Conservation (phyloP, 352 stramenopile species). For the Globisporangium canariense region DNA sequence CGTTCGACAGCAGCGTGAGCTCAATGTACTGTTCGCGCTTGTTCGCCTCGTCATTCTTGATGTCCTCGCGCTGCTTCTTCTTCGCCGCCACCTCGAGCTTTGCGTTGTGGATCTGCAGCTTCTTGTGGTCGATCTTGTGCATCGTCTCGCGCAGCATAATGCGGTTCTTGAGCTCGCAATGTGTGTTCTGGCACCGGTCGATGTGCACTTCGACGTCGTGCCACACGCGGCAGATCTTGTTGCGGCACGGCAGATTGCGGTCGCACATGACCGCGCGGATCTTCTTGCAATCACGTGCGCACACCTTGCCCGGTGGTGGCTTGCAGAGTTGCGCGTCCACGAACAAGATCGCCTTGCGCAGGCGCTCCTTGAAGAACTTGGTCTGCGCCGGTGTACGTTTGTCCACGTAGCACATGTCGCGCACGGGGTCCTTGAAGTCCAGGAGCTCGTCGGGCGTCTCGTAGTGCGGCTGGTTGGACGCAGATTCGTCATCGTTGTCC, state of each 20-base stretch:
- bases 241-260: slow-evolving; percentile 52
- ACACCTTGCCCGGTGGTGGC: slow-evolving; percentile 42
- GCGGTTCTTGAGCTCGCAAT: slow-evolving; percentile 70
- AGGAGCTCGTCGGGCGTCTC: slow-evolving; percentile 48
- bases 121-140: slow-evolving; percentile 71
- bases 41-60: slow-evolving; percentile 21
- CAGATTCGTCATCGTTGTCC: slow-evolving; percentile 7
- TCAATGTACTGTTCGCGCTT: slow-evolving; percentile 34
- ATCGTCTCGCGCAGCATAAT: slow-evolving; percentile 71
- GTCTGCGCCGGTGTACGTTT: slow-evolving; percentile 44
- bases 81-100: slow-evolving; percentile 36
- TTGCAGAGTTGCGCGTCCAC: slow-evolving; percentile 64
- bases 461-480: slow-evolving; percentile 33
- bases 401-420: slow-evolving; percentile 62
- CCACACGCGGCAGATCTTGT: slow-evolving; percentile 71
- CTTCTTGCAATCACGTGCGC: slow-evolving; percentile 49
- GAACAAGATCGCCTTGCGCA: slow-evolving; percentile 65
- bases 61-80: slow-evolving; percentile 34
- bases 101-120: slow-evolving; percentile 36
- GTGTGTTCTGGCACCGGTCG: slow-evolving; percentile 55
- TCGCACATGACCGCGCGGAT: slow-evolving; percentile 70
- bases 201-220: slow-evolving; percentile 71
- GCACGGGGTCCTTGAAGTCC: slow-evolving; percentile 63
- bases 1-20: slow-evolving; percentile 39
- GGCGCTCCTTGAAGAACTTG: slow-evolving; percentile 66